These are phyloP conservation scores for Furcasterigmium sp. DNA, from an alignment of 2,329 filamentous ascomycete species.

Conservation along the genomic window DNA sequence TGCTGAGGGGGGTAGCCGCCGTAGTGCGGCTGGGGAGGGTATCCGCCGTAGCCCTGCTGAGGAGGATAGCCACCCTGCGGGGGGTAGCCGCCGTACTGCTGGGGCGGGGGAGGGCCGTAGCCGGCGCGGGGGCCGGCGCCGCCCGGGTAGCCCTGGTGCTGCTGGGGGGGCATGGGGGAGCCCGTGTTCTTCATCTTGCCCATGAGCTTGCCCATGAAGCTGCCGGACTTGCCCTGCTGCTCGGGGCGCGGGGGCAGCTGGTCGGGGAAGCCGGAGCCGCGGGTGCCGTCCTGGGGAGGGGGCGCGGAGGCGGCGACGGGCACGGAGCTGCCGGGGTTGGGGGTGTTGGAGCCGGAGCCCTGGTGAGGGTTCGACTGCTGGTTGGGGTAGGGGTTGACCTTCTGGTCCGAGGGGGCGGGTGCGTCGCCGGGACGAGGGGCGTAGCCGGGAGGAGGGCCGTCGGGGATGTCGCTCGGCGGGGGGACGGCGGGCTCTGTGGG, in stretches of 20 bases:
- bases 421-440: constrained; percentile 36
- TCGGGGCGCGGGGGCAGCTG: constrained; percentile 36
- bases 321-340: constrained; percentile 19
- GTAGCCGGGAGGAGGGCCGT: constrained; percentile 66
- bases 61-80: constrained; percentile 17
- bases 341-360: constrained; percentile 24
- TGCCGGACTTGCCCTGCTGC: constrained; percentile 31
- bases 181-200: constrained; percentile 36
- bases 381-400: constrained; percentile 33
- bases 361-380: constrained; percentile 25
- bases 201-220: constrained; percentile 48
- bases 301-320: constrained; percentile 23
- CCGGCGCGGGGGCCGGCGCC: constrained; percentile 16
- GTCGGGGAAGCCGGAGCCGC: constrained; percentile 19
- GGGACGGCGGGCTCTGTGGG: constrained; percentile 64
- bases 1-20: constrained; percentile 25
- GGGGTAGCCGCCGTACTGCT: constrained; percentile 22
- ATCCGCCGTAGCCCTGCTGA: constrained; percentile 15
- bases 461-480: constrained; percentile 33
- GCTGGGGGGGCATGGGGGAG: constrained; percentile 20
- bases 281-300: constrained; percentile 20
- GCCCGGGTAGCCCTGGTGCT: constrained; percentile 3
- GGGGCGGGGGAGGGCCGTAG: neutral
- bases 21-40: constrained; percentile 20
- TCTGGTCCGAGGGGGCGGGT: constrained; percentile 44